Percentiles rank a stretch among this genome's conserved stretches.
These are phyloP conservation scores for Pseudotulostoma volvatum DNA, from an alignment of 495 filamentous ascomycete species.

Conservation along the genomic window DNA sequence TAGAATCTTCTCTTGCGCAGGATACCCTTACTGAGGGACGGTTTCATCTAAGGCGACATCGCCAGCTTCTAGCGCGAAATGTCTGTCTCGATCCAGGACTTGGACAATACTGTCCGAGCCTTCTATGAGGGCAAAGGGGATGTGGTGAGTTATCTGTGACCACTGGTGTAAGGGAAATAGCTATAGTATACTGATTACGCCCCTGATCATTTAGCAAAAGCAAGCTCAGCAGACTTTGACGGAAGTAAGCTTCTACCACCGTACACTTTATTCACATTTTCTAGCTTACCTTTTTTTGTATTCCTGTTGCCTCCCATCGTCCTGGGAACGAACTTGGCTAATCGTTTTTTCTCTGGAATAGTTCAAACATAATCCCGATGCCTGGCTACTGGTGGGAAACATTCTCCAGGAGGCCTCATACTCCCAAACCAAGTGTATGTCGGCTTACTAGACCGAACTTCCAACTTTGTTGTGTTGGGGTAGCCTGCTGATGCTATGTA, in stretches of 20 bases:
- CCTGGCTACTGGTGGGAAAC: constrained; percentile 92
- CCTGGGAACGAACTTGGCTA: not conserved
- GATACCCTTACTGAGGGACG: too few species aligned
- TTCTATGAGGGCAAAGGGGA: constrained; percentile 96
- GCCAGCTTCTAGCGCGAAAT: constrained; percentile 29
- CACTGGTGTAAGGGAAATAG: not conserved
- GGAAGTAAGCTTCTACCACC: constrained; percentile 58
- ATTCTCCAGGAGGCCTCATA: constrained; percentile 82
- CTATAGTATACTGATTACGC: not conserved
- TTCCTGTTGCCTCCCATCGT: not conserved
- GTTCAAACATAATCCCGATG: constrained; percentile 98
- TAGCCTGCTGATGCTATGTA: constrained; percentile 35
- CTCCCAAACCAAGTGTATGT: constrained; percentile 88
- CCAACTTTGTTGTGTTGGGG: constrained; percentile 1
- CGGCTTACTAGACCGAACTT: not conserved
- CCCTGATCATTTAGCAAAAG: constrained; percentile 56
- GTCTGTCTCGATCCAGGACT: constrained; percentile 68
- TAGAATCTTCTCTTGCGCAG: too few species aligned
- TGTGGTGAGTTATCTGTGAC: constrained; percentile 39
- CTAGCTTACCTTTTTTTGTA: too few species aligned
- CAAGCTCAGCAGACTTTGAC: constrained; percentile 86
- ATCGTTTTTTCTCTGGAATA: constrained; percentile 24
- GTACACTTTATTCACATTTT: too few species aligned
- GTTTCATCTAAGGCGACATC: too few species aligned
- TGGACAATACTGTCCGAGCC: constrained; percentile 87